Conservation (phyloP, 441 rosid species). For the Pelargonium cotyledonis region DNA sequence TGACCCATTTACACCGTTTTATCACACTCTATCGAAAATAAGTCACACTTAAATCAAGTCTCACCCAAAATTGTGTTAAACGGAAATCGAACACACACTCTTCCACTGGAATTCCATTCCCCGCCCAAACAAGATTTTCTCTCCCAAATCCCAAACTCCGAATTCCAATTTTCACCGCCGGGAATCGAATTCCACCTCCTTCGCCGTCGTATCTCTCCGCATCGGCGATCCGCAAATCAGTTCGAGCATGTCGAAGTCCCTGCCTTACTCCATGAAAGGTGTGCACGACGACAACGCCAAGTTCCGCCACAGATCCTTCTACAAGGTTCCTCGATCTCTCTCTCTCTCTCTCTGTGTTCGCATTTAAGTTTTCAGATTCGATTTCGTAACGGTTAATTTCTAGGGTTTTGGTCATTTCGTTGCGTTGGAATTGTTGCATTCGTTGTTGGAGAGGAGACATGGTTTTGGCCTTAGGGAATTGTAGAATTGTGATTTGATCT, state of each 20-base stretch:
- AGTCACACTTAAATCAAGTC: too few relatives aligned
- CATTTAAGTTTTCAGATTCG: conserved; percentile 1
- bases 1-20: too few relatives aligned
- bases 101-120: too few relatives aligned
- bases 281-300: conserved; percentile 88
- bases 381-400: not conserved
- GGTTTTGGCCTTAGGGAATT: not conserved
- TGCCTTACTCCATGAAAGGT: conserved; percentile 80
- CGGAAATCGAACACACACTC: too few relatives aligned
- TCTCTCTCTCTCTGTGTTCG: not conserved
- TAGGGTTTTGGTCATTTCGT: not conserved
- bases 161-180: too few relatives aligned
- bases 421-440: conserved; percentile 4
- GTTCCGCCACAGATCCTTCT: conserved; percentile 75
- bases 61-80: too few relatives aligned
- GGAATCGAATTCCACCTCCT: too few relatives aligned
- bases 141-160: too few relatives aligned
- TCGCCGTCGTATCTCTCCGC: not conserved
- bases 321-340: conserved; percentile 41
- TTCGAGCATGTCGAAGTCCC: conserved; percentile 55
- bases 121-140: too few relatives aligned
- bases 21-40: too few relatives aligned
- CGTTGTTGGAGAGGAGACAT: not conserved
- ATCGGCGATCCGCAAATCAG: not conserved
- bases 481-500: not conserved